Evolutionary conservation across 139 green algal species (phyloP), one percentile per base, ranked within the genome.

Genomic region (Penium margaritaceum): DNA sequence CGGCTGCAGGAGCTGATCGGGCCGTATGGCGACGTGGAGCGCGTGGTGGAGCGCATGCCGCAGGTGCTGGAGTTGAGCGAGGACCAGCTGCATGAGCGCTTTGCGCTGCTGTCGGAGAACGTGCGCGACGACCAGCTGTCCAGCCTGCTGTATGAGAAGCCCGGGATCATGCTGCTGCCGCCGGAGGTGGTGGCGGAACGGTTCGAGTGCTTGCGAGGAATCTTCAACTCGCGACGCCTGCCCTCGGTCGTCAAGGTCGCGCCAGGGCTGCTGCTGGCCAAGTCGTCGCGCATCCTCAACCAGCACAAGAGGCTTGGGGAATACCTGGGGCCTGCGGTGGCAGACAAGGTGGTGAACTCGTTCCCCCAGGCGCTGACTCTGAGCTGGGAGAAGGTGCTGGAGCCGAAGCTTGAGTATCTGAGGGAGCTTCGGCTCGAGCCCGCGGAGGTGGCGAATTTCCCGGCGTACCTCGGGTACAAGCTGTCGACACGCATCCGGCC

Each of bases 361-460:
- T 60, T 60, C 6, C 51, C 51, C 24, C 51, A 60, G 51, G 51
- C 51, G 51, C 51, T 60, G 21, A 60, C 51, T n/a, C 51, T 60
- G n/a, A 60, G 51, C 51, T 60, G 51, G 51, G 51, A 60, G 51
- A 60, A 60, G 51, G 51, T 60, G n/a, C 51, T 60, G 51, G 24
- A 33, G 51, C 51, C 51, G 24, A 60, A 60, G 51, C 30, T 60
- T 24, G 24, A 21, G 14, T 60, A 33, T 6, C 51, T 60, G 5
- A 24, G 30, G 19, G 51, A 60, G 51, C 51, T 60, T 1, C 24
- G 51, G 2, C 51, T 60, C 0, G 51, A 60, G 24, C 51, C 24
- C 2, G 29, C 30, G 24, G 63, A 70, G 14, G 63, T 54, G 12
- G 30, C 55, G 19, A 54, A 51, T 19, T 70, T 57, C 63, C 63